Evolutionary conservation across 2,329 filamentous ascomycete species (phyloP), one percentile per base, ranked within the genome.

Genomic region (Alternaria viburni): DNA sequence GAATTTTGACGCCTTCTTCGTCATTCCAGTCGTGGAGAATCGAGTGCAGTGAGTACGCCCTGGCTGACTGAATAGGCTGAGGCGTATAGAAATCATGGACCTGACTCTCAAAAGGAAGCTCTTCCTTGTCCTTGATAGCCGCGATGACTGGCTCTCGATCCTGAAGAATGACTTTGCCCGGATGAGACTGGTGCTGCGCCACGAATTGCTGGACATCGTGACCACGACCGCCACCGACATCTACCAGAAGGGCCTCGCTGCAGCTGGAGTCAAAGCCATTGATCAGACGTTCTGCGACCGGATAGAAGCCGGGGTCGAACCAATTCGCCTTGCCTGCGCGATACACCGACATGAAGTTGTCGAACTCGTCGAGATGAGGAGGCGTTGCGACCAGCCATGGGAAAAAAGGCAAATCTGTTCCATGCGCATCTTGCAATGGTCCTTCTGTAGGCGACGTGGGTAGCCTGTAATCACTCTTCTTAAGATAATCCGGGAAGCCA

Each of bases 91-190:
- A 86, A 64, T 86, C 81, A 61, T 86, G 78, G 3, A 69, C 71
- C 77, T 64, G 55, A 41, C 59, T 45, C 23, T 62, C 54, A 46
- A 68, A 85, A 80, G 5, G 68, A 8, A 62, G 76, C 64, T 26
- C 80, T 71, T 12, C 65, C 47, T 25, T 59, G 8, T 52, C 65
- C 26, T 4, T 65, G 52, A 44, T 67, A 64, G 15, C 72, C 69
- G 17, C 76, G 62, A 46, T 70, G 65, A 54, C 77, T 57, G 17
- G 86, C 81, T 3, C 76, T 70, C 0, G 81, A 78, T 87, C 86
- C 66, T 88, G 84, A 0, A 87, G 73, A 1, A 87, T 70, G 3
- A 86, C 69, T 5, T 78, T 74, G 2, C 85, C 84, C 0, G 80
- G 79, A 0, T 75, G 69, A 0, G 77, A 54, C 0, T 82, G 79